These are phyloP conservation scores for Fagus crenata DNA, from an alignment of 306 rosid species.

Conservation along the genomic window DNA sequence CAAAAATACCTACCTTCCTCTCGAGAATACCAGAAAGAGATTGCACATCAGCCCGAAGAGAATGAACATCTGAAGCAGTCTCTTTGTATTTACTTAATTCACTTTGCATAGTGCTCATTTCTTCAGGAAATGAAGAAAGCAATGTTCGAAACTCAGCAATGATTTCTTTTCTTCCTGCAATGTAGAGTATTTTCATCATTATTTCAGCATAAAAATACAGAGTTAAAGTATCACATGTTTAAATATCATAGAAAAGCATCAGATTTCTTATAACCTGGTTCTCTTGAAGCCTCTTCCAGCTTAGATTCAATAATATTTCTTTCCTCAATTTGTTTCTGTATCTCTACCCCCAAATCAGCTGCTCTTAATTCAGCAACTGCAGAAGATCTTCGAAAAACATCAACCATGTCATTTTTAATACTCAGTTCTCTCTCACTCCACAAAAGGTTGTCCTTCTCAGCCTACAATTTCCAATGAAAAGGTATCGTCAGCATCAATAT, in stretches of 20 bases:
- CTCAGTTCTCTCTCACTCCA: constrained; percentile 90
- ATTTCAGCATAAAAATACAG: constrained; percentile 10
- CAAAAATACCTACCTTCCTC: constrained; percentile 65
- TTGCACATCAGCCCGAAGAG: constrained; percentile 80
- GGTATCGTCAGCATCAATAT: constrained; percentile 36
- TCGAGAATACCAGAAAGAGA: constrained; percentile 73
- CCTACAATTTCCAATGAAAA: constrained; percentile 49
- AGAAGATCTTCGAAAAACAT: constrained; percentile 66
- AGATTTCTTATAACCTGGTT: constrained; percentile 55
- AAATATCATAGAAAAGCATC: neutral
- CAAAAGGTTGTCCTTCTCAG: constrained; percentile 82
- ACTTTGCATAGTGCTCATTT: constrained; percentile 88
- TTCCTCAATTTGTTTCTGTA: constrained; percentile 65
- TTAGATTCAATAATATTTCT: constrained; percentile 57
- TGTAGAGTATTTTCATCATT: constrained; percentile 34
- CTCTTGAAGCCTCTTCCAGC: constrained; percentile 74
- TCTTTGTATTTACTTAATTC: constrained; percentile 77
- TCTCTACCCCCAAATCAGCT: constrained; percentile 55
- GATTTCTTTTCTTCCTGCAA: constrained; percentile 86
- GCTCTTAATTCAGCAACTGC: constrained; percentile 59
- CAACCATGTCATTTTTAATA: constrained; percentile 74
- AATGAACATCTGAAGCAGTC: constrained; percentile 81
- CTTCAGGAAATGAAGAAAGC: constrained; percentile 90
- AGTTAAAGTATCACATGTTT: constrained; percentile 14
- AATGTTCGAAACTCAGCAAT: constrained; percentile 77